These are phyloP conservation scores for Hygrophila difformis DNA, from an alignment of 257 asterid genomes.

Conservation along the genomic window DNA sequence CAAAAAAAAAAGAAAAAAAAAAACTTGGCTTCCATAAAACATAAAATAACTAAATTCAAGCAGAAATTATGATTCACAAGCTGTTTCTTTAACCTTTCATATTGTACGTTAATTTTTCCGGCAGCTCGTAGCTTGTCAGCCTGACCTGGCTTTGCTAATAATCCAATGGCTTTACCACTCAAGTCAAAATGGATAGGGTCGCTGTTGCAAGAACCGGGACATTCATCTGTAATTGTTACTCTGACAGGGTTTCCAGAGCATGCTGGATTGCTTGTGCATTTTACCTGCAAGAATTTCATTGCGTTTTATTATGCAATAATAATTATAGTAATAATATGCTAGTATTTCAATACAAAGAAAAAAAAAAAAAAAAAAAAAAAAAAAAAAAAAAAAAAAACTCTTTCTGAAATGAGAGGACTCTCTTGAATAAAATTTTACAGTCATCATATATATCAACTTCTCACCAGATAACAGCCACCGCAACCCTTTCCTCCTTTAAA, in stretches of 20 bases:
- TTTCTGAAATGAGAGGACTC: no score
- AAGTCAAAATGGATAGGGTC: conserved; percentile 29
- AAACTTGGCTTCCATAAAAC: not conserved
- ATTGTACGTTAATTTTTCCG: conserved; percentile 20
- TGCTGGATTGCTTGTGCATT: conserved; percentile 16
- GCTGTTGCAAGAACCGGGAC: conserved; percentile 16
- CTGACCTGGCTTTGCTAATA: conserved; percentile 25
- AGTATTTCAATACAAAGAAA: no score
- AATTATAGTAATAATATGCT: no score
- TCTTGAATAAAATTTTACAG: no score
- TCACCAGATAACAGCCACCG: conserved; percentile 36
- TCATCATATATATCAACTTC: no score
- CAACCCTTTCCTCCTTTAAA: conserved; percentile 23
- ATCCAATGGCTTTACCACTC: conserved; percentile 28
- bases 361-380: not conserved
- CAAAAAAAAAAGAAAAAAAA: no score
- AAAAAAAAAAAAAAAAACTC: no score
- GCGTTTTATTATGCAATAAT: no score
- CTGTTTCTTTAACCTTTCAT: conserved; percentile 12
- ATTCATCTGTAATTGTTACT: conserved; percentile 22
- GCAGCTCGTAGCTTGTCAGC: conserved; percentile 11
- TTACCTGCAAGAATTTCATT: conserved; percentile 11
- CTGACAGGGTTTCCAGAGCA: conserved; percentile 29
- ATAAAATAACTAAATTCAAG: not conserved
- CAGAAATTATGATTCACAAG: no score